Conservation (phyloP, 257 asterid genomes). For the Solanum infundibuliforme region DNA sequence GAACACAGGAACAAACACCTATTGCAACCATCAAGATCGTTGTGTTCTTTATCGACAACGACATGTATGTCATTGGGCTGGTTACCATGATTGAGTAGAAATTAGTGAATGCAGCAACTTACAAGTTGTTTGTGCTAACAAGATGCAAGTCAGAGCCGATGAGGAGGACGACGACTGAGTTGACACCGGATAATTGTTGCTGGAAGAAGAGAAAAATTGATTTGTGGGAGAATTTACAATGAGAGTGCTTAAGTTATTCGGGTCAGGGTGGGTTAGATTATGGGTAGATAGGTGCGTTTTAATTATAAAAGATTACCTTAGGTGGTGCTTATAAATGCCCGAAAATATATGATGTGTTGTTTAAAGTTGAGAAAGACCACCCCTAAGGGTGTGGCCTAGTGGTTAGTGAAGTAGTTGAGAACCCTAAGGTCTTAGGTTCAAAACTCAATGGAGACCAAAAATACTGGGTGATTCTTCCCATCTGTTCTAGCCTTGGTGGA, state of each 20-base stretch:
- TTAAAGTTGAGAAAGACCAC: neutral
- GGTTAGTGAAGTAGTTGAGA: neutral
- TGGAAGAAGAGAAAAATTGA: neutral
- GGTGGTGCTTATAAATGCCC: neutral
- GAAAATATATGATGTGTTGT: neutral
- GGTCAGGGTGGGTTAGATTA: neutral
- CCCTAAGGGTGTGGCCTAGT: neutral
- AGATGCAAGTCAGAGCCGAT: neutral
- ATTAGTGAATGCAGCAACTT: neutral
- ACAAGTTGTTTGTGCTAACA: neutral
- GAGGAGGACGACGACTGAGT: neutral
- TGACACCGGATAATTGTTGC: neutral
- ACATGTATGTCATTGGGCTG: neutral
- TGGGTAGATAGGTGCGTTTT: neutral
- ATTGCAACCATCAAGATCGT: neutral
- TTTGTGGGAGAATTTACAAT: neutral
- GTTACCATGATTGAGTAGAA: neutral
- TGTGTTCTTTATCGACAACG: neutral
- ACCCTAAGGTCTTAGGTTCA: neutral
- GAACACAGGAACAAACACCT: neutral
- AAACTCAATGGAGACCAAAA: neutral
- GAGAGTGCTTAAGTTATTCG: neutral
- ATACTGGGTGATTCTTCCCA: neutral
- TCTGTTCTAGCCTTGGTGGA: neutral
- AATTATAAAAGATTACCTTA: neutral